Conservation (phyloP, 306 rosid species). For the Malus orientalis region DNA sequence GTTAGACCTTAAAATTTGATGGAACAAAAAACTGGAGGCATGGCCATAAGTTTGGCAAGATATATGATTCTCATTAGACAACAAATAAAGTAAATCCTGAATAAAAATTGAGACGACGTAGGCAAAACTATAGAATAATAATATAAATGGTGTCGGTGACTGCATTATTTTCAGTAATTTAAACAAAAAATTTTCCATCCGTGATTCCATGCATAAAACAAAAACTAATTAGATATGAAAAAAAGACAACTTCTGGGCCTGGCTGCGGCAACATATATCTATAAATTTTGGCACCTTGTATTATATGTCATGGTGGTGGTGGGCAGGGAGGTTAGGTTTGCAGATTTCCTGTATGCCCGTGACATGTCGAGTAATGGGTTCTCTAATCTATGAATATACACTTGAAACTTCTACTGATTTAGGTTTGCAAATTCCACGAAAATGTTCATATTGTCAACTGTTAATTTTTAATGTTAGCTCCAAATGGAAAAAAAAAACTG, state of each 20-base stretch:
- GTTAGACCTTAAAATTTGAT: not conserved
- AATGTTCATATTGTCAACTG: too few relatives aligned
- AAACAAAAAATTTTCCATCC: not conserved
- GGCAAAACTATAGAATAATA: not conserved
- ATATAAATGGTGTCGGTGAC: not conserved
- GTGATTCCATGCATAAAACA: not conserved
- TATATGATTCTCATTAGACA: not conserved
- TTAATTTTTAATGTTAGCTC: too few relatives aligned
- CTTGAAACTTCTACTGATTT: not conserved
- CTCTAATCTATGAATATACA: too few relatives aligned
- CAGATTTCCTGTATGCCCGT: not conserved
- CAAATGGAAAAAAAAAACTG: not conserved
- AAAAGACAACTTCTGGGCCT: not conserved
- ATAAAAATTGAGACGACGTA: not conserved
- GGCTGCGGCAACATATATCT: not conserved
- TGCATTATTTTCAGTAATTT: not conserved
- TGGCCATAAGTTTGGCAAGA: too few relatives aligned
- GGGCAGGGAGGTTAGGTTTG: not conserved
- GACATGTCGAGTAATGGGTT: not conserved
- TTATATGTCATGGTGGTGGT: not conserved
- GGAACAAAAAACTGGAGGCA: not conserved
- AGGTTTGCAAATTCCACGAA: too few relatives aligned
- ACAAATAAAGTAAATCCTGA: not conserved
- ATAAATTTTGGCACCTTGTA: not conserved
- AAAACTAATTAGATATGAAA: not conserved